Evolutionary conservation across 495 filamentous ascomycete genomes (phyloP), one percentile per base, ranked within the genome.

Genomic region (Tuber umbilicatum): DNA sequence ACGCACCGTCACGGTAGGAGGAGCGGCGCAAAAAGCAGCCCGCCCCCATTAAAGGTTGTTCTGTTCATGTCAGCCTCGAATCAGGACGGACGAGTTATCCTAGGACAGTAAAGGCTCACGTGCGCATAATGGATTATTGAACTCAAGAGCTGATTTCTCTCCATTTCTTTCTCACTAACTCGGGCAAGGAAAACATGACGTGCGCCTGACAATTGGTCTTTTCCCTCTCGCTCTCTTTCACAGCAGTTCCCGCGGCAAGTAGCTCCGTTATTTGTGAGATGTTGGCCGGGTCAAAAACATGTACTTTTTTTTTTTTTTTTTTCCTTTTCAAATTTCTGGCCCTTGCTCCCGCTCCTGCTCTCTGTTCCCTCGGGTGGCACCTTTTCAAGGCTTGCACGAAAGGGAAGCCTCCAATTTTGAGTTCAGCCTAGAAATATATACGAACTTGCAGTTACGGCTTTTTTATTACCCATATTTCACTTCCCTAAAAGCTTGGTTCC

Each of bases 201-300:
- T 79, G 77, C 69, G 70, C 76, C 77, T 79, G 69, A 79, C 77
- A 78, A 79, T 78, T 78, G 75, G 60, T 35, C 55, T 35, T 7
- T 14, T 27, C 19, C 43, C 43, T n/a, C 55, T 2, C 55, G 31
- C 50, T 60, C 50, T n/a, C 50, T 55, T 27, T 31, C 55, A 16
- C 31, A 64, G 55, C 27, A 35, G 27, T 64, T 35, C 55, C 17
- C 16, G 35, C 55, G 12, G 12, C 1, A 31, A 19, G 27, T 16
- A 35, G 55, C 27, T 35, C 14, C 12, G 55, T 35, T 64, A 14
- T 14, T 64, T 64, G 47, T 55, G 55, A 14, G 3, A 5, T 35
- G 16, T 64, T 64, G 55, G 27, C 55, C 27, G 14, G 5, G 55
- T 64, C 27, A 31, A 64, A 31, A 35, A 31, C 23, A 10, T 50